Evolutionary conservation across 116 monocot species (phyloP), one percentile per base, ranked within the genome.

Genomic region (Thalassia testudinum): DNA sequence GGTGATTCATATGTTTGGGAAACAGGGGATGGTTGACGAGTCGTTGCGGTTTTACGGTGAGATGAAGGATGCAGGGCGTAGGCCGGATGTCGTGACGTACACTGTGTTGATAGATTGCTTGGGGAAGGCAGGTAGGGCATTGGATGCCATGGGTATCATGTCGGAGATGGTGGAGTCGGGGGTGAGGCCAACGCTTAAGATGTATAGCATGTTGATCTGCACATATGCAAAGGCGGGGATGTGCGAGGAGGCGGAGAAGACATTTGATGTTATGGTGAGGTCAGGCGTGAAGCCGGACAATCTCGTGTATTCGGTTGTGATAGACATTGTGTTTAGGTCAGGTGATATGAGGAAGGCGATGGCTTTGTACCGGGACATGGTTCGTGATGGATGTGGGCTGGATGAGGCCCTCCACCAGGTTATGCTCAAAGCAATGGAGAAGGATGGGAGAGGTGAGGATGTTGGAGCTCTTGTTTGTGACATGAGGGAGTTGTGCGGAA

Each of bases 1-100:
- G 16, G 70, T 86, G 20, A 97, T 97, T 38, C 79, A 89, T 48
- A 97, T 97, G 97, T 82, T 85, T 73, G 97, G 97, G 20, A 89
- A 81, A 52, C 62, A 75, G 37, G 90, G 90, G 5, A 76, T 56
- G 63, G 58, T 79, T 42, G 79, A 89, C 34, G 60, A 75, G 29
- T 82, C 85, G 1, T 43, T 97, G 42, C 45, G 57, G 29, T 50
- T 74, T 56, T 89, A 85, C 50, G 29, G 62, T 30, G 79, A 82
- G 13, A 97, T 97, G 97, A 82, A 79, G 60, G 15, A 43, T 37
- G 59, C 40, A 1, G 85, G 85, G 2, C 74, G 85, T 59, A 66
- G 22, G 50, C 97, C 90, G 13, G 90, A 97, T 75, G 69, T 82
- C 0, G 77, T 97, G 29, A 97, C 97, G 13, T 90, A 79, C 44